Evolutionary conservation across 129 eudicot species (phyloP).

Genomic region (Ambrosia artemisiifolia): DNA sequence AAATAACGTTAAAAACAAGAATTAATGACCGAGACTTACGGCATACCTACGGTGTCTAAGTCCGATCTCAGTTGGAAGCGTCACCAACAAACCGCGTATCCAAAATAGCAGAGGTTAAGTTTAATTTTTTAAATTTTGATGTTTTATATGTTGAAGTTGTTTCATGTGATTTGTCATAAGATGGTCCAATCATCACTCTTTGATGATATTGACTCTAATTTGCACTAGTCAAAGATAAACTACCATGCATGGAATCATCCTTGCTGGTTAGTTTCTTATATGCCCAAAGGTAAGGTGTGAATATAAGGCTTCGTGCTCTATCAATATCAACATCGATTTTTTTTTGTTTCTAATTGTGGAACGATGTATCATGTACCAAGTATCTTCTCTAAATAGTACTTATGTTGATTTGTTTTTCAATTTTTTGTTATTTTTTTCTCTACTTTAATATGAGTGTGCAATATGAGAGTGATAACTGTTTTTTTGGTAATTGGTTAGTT

Average conservation of each 20-base stretch:
- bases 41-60: no score
- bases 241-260: conserved; percentile 97
- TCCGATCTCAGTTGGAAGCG: no score
- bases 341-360: no score
- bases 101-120: conserved; percentile 73
- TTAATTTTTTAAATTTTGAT: conserved; percentile 19
- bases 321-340: no score
- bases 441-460: no score
- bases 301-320: no score
- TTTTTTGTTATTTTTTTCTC: neutral
- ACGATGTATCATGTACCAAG: no score
- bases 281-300: conserved; percentile 63
- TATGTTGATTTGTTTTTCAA: neutral
- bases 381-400: no score
- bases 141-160: conserved; percentile 6
- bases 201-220: conserved; percentile 18
- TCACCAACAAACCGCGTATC: no score
- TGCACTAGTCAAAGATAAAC: conserved; percentile 85
- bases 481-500: conserved; percentile 30
- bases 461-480: conserved; percentile 16
- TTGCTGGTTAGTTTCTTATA: conserved; percentile 78
- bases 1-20: no score
- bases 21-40: no score
- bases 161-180: neutral
- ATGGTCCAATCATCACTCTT: neutral